Evolutionary conservation across 768 basidiomycete species (phyloP).

Genomic region (Auriculariales sp.): DNA sequence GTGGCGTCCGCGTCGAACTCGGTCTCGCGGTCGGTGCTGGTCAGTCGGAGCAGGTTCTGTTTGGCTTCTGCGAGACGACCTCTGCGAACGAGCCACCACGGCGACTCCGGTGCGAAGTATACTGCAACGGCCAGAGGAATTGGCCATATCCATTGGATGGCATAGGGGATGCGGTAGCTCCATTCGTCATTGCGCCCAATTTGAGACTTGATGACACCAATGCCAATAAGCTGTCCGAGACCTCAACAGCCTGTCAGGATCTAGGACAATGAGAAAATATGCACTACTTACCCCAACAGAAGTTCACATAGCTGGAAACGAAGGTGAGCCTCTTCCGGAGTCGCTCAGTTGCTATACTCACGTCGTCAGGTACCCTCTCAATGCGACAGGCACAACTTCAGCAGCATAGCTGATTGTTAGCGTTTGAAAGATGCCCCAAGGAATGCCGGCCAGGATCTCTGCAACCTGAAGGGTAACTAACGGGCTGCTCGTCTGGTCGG

Average conservation of each 20-base stretch:
- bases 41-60: slow-evolving; percentile 10
- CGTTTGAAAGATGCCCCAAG: slow-evolving; percentile 14
- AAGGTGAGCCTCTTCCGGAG: too few relatives aligned
- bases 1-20: slow-evolving; percentile 17
- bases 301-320: slow-evolving; percentile 19
- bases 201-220: slow-evolving; percentile 3
- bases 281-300: too few relatives aligned
- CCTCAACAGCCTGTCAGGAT: too few relatives aligned
- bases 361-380: slow-evolving; percentile 12
- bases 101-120: slow-evolving; percentile 13
- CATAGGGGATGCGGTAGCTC: slow-evolving; percentile 6
- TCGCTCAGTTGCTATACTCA: too few relatives aligned
- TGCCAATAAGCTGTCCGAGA: slow-evolving; percentile 7
- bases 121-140: slow-evolving; percentile 14
- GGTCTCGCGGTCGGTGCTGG: slow-evolving; percentile 4
- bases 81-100: slow-evolving; percentile 17
- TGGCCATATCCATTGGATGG: slow-evolving; percentile 13
- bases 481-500: background rate
- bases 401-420: slow-evolving; percentile 17
- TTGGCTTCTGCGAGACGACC: slow-evolving; percentile 15
- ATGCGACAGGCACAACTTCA: slow-evolving; percentile 7
- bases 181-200: slow-evolving; percentile 1
- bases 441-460: slow-evolving; percentile 16
- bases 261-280: too few relatives aligned
- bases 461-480: slow-evolving; percentile 6